Base-by-base conservation (phyloP, 78 protist genomes). In the Diacronema lutheri region DNA sequence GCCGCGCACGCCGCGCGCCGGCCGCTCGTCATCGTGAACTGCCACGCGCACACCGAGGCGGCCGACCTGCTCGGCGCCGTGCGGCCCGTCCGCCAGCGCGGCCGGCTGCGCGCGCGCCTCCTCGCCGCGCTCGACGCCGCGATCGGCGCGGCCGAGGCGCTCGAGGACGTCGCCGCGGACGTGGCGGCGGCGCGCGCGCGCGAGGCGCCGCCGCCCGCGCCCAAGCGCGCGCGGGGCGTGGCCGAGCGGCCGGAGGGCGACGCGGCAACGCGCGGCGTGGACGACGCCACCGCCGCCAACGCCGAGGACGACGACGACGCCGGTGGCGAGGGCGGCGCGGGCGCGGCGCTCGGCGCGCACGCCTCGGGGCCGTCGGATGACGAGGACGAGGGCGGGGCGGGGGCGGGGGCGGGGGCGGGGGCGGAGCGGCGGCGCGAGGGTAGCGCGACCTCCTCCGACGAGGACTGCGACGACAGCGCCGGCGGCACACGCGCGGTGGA, bases 41-140 rank as follows among this genome's bases (percentile, higher is more conserved):
- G 99, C 88, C 99, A 99, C 88, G 98, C 96, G 84, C 92, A 96
- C 95, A 97, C 99, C 13, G 99, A 99, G 73, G 90, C 99, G 21
- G 73, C 98, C 0, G 99, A 99, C 90, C 94, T 99, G 69, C 20
- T 99, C 21, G 99, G 99, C 35, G 93, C 95, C 26, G 69, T 94
- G 11, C 93, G 99, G 9, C 99, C 99, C 35, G 94, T 89, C 10
- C 97, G 99, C 23, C 93, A 95, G 26, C 72, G 87, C 55, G 86
- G 86, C 41, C 10, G 19, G 44, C 58, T 2, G 81, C 81, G 14
- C 58, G 60, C 35, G 35, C 57, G 11, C 19, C 50, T 40, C 19
- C 55, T 5, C 38, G 73, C 6, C 50, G 50, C 3, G 50, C 50
- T 44, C 50, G 50, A 44, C 50, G 50, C 50, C 16, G 50, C 50